A percentile compares a stretch with the other conserved stretches of the same genome.
Conservation (phyloP, 2,329 filamentous ascomycete genomes). For the Hypoxylon sp. region DNA sequence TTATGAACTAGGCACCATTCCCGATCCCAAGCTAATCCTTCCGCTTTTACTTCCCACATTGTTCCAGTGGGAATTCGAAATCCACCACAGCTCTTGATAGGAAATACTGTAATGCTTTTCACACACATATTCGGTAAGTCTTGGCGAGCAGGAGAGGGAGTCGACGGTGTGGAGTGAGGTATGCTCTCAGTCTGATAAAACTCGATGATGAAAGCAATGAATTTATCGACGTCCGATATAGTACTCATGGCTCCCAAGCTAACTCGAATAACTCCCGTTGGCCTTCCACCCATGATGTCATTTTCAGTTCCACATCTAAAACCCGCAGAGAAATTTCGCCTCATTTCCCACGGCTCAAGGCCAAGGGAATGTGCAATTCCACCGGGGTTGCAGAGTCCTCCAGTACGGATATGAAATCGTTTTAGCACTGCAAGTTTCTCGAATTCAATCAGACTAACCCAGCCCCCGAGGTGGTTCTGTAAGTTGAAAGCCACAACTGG, state of each 20-base stretch:
- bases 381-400: conserved; percentile 92
- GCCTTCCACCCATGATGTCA: conserved; percentile 86
- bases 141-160: not conserved
- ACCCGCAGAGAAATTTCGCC: conserved; percentile 85
- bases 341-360: conserved; percentile 85
- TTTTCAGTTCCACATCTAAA: conserved; percentile 87
- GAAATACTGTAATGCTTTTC: conserved; percentile 82
- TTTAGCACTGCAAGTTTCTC: conserved; percentile 87
- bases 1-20: conserved; percentile 96
- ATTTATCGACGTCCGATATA: conserved; percentile 77
- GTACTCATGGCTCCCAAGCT: conserved; percentile 95
- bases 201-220: conserved; percentile 79
- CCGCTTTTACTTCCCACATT: conserved; percentile 82
- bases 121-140: conserved; percentile 61
- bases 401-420: conserved; percentile 87
- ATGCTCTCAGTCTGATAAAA: conserved; percentile 66
- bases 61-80: conserved; percentile 75
- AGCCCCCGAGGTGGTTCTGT: conserved; percentile 75
- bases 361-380: conserved; percentile 81
- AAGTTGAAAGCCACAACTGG: conserved; percentile 90
- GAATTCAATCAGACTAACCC: conserved; percentile 86
- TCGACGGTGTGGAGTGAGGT: conserved; percentile 30
- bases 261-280: conserved; percentile 86
- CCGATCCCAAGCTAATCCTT: conserved; percentile 93
- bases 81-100: conserved; percentile 93